A percentile compares a stretch with the other conserved stretches of the same genome.
Conservation (phyloP, 257 asterid genomes). For the Fraxinus americana region DNA sequence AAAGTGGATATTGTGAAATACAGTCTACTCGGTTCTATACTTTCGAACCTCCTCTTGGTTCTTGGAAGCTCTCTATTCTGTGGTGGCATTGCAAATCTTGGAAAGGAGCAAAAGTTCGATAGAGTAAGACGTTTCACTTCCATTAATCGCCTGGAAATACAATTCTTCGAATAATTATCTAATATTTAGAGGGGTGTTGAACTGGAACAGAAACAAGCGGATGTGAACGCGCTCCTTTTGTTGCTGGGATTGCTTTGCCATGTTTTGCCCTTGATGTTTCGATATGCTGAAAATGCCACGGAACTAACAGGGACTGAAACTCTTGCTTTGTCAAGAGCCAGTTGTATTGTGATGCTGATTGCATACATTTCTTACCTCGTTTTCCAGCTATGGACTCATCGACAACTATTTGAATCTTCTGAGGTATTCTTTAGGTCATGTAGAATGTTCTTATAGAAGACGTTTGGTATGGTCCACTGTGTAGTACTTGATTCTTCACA, state of each 20-base stretch:
- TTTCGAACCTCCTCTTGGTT: constrained; percentile 89
- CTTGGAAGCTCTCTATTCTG: constrained; percentile 84
- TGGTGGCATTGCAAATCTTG: constrained; percentile 74
- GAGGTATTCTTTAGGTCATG: constrained; percentile 32
- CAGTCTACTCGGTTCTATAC: constrained; percentile 84
- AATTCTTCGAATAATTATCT: background rate
- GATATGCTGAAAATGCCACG: constrained; percentile 37
- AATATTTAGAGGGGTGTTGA: background rate
- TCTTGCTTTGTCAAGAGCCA: constrained; percentile 64
- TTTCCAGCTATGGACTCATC: constrained; percentile 85
- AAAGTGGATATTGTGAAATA: constrained; percentile 82
- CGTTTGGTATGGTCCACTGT: too few relatives aligned
- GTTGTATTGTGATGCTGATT: constrained; percentile 75
- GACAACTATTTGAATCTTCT: constrained; percentile 60
- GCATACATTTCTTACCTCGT: constrained; percentile 74
- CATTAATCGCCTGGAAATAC: background rate
- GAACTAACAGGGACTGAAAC: constrained; percentile 31
- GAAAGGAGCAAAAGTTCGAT: constrained; percentile 66
- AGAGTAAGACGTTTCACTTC: constrained; percentile 42
- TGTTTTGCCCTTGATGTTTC: constrained; percentile 59
- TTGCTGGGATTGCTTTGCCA: constrained; percentile 79
- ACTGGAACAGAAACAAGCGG: constrained; percentile 72
- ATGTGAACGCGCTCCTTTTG: constrained; percentile 69
- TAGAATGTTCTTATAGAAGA: background rate
- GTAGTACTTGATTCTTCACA: background rate